A percentile compares a stretch with the other conserved stretches of the same genome.
Conservation (phyloP, 805 yeast genomes). For the Candida montana region DNA sequence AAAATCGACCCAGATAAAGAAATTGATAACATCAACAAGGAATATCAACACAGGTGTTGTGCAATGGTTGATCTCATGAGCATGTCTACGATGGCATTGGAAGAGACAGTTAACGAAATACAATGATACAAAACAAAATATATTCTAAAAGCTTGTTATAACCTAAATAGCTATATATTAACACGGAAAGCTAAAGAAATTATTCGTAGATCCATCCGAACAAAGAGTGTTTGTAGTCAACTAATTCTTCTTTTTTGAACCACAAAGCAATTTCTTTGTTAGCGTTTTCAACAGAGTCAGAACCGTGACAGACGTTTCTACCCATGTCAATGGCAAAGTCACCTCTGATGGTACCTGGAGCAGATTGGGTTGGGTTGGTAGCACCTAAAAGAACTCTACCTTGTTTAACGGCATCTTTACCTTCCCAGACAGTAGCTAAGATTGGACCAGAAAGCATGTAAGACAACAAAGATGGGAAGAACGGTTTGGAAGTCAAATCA, state of each 20-base stretch:
- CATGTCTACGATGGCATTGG: slow-evolving; percentile 1
- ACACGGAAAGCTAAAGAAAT: slow-evolving; percentile 12
- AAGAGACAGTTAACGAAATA: not conserved
- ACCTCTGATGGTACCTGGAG: slow-evolving; percentile 99
- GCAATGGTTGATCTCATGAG: slow-evolving; percentile 5
- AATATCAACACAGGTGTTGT: slow-evolving; percentile 1
- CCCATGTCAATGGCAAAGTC: slow-evolving; percentile 98
- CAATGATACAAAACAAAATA: not conserved
- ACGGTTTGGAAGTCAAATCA: slow-evolving; percentile 93
- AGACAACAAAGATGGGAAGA: slow-evolving; percentile 93
- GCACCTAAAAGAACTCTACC: slow-evolving; percentile 98
- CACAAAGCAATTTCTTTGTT: slow-evolving; percentile 92
- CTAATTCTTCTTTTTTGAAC: slow-evolving; percentile 97
- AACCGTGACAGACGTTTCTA: slow-evolving; percentile 98
- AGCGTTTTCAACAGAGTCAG: slow-evolving; percentile 98
- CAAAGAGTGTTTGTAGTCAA: slow-evolving; percentile 82
- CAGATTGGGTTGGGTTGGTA: slow-evolving; percentile 94
- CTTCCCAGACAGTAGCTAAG: slow-evolving; percentile 99
- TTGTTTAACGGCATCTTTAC: slow-evolving; percentile 98
- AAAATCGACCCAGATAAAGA: not conserved
- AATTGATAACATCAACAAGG: not conserved
- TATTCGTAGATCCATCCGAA: slow-evolving; percentile 94
- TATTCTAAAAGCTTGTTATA: not conserved
- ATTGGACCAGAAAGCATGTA: slow-evolving; percentile 99
- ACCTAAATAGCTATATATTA: not conserved